These are phyloP conservation scores for Ustulina deusta DNA, from an alignment of 2,329 filamentous ascomycete species.

Conservation along the genomic window DNA sequence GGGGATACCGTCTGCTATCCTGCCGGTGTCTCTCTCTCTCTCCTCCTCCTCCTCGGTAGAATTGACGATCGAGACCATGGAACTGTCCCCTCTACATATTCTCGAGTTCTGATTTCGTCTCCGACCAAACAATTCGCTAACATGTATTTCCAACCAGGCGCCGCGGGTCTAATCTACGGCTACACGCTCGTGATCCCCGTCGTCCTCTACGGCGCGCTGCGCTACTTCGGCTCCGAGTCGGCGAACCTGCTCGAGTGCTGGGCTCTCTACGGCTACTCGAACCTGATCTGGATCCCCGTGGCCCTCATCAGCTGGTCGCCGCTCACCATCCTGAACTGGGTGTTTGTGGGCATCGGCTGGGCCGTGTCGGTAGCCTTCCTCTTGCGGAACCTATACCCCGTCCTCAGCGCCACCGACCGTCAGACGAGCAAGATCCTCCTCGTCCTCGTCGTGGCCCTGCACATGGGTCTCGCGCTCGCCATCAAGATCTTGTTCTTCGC, in stretches of 20 bases:
- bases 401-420: slow-evolving; percentile 90
- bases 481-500: slow-evolving; percentile 99
- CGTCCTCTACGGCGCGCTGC: slow-evolving; percentile 85
- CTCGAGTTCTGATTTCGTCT: no score
- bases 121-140: slow-evolving; percentile 31
- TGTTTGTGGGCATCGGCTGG: slow-evolving; percentile 90
- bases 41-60: neutral
- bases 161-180: slow-evolving; percentile 92
- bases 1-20: neutral
- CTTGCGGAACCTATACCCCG: slow-evolving; percentile 87
- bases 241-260: slow-evolving; percentile 95
- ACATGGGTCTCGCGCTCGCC: slow-evolving; percentile 89
- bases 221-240: slow-evolving; percentile 94
- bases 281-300: slow-evolving; percentile 97
- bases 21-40: neutral
- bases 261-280: slow-evolving; percentile 95
- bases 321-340: slow-evolving; percentile 88
- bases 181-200: slow-evolving; percentile 92
- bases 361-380: slow-evolving; percentile 85
- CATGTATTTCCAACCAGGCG: slow-evolving; percentile 61
- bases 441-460: slow-evolving; percentile 83
- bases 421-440: slow-evolving; percentile 91
- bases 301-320: slow-evolving; percentile 92
- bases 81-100: neutral
- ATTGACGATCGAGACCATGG: neutral